Conservation (phyloP, 768 basidiomycete species). For the Boletus coccyginus region DNA sequence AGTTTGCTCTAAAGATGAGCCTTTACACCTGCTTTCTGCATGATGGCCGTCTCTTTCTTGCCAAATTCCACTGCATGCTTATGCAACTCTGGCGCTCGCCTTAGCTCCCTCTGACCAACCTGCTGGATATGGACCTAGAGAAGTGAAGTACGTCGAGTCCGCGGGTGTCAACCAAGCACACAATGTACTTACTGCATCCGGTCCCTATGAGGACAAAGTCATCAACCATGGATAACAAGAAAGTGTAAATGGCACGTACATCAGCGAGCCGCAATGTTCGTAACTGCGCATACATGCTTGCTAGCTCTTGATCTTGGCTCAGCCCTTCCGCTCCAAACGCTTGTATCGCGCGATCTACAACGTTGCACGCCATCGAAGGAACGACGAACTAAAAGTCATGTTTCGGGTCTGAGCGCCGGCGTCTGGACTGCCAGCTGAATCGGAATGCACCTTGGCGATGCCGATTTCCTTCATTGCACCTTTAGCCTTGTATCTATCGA, state of each 20-base stretch:
- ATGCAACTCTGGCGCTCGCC: constrained; percentile 62
- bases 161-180: not conserved
- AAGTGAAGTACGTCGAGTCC: not conserved
- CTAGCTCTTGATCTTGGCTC: constrained; percentile 84
- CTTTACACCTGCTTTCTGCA: constrained; percentile 61
- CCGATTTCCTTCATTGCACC: constrained; percentile 97
- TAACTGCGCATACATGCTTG: constrained; percentile 70
- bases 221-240: constrained; percentile 2
- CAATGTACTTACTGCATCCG: constrained; percentile 59
- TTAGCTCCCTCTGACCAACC: constrained; percentile 86
- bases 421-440: not conserved
- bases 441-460: constrained; percentile 76
- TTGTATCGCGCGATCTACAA: constrained; percentile 96
- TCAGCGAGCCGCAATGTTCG: constrained; percentile 88
- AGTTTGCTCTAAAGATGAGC: constrained; percentile 43
- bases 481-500: constrained; percentile 89
- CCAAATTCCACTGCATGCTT: constrained; percentile 53
- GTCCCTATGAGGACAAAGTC: constrained; percentile 48
- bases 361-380: constrained; percentile 81
- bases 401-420: not conserved
- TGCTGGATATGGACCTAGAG: constrained; percentile 90
- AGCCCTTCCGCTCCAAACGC: constrained; percentile 96
- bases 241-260: constrained; percentile 41
- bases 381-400: constrained; percentile 74
- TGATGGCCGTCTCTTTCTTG: constrained; percentile 58